Percentiles rank a stretch among this genome's conserved stretches.
Evolutionary conservation across 345 rosid genomes (phyloP).

Genomic region (Populus tremula): DNA sequence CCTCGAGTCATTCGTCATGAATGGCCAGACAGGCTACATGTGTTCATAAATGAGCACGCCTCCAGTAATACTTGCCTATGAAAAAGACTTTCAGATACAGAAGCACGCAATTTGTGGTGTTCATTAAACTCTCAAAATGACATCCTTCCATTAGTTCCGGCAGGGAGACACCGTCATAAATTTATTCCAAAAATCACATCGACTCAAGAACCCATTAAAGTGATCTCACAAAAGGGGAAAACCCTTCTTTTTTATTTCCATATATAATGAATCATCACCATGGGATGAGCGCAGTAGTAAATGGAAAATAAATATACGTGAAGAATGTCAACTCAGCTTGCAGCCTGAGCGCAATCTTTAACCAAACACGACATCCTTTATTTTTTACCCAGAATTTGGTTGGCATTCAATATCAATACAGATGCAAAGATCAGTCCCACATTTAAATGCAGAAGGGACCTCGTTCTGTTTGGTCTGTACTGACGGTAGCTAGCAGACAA

Average conservation of each 20-base stretch:
- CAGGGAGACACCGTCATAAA: background rate
- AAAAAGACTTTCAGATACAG: no score
- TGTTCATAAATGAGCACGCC: no score
- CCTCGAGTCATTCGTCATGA: background rate
- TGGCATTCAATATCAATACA: background rate
- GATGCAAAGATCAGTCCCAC: background rate
- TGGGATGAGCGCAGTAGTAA: background rate
- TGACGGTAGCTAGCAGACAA: constrained; percentile 12
- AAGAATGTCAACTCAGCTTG: background rate
- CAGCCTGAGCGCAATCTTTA: background rate
- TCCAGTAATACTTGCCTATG: no score
- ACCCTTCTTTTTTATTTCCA: no score
- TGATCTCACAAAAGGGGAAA: background rate
- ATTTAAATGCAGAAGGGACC: constrained; percentile 5
- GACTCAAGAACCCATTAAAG: background rate
- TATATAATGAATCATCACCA: background rate
- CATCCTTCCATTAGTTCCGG: background rate
- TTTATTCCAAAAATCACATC: background rate
- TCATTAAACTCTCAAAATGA: background rate
- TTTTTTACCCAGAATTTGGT: background rate
- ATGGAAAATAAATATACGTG: background rate
- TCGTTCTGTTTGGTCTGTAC: background rate
- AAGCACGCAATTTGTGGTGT: background rate
- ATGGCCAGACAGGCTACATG: background rate
- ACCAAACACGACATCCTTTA: background rate